Evolutionary conservation across 352 stramenopile species (phyloP).

Genomic region (Phytophthora sojae): DNA sequence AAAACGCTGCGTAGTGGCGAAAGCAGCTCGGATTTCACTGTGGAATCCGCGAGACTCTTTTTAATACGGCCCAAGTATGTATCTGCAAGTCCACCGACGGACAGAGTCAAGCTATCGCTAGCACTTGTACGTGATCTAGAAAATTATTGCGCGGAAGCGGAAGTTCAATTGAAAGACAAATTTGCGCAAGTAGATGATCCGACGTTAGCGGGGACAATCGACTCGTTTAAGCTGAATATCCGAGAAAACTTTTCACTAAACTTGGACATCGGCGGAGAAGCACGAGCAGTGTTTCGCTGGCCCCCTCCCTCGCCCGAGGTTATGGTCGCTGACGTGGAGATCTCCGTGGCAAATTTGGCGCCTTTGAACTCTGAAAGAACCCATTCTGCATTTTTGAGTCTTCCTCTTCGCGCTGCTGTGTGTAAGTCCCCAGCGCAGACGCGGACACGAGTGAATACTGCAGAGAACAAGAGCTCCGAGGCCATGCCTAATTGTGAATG

Average conservation of each 20-base stretch:
- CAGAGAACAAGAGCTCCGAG: constrained; percentile 3
- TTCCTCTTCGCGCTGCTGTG: constrained; percentile 16
- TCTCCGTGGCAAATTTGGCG: constrained; percentile 11
- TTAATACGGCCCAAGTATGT: constrained; percentile 17
- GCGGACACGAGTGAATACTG: constrained; percentile 35
- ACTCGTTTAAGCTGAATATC: constrained; percentile 29
- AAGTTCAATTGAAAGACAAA: constrained; percentile 4
- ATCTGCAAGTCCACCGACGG: neutral
- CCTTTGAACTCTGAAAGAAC: neutral
- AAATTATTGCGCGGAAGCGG: constrained; percentile 8
- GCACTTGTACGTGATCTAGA: neutral
- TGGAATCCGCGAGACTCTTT: constrained; percentile 22
- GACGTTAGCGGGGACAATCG: neutral
- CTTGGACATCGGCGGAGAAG: constrained; percentile 13
- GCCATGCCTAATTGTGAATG: neutral
- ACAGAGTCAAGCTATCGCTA: constrained; percentile 2
- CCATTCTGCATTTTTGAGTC: constrained; percentile 11
- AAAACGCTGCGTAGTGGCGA: constrained; percentile 8
- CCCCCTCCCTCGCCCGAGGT: constrained; percentile 13
- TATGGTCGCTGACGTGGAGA: constrained; percentile 8
- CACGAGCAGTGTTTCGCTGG: constrained; percentile 28
- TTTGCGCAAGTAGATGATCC: neutral
- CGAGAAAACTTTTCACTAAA: constrained; percentile 26
- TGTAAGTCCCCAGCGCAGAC: constrained; percentile 27
- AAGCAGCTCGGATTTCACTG: constrained; percentile 1